Conservation (phyloP, 2,329 filamentous ascomycete genomes). For the Dryadomyces quercus-mongolicae region DNA sequence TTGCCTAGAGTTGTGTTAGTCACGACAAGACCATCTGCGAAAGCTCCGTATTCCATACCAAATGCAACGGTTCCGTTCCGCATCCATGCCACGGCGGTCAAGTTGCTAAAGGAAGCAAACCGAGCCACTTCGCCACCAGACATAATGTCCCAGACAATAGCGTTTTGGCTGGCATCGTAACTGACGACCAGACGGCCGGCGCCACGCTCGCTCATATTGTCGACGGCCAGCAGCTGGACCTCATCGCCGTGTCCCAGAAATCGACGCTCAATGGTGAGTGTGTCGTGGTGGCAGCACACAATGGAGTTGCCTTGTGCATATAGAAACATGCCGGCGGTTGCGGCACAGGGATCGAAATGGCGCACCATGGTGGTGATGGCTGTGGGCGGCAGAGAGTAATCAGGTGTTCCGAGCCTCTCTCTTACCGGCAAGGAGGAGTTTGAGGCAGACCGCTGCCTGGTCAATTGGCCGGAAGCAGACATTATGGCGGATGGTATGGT, state of each 20-base stretch:
- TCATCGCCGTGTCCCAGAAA: constrained; percentile 78
- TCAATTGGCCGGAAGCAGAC: constrained; percentile 40
- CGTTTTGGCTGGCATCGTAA: constrained; percentile 81
- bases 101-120: constrained; percentile 83
- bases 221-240: constrained; percentile 72
- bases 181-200: constrained; percentile 80
- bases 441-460: constrained; percentile 47
- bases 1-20: constrained; percentile 50
- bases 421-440: constrained; percentile 37
- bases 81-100: constrained; percentile 88
- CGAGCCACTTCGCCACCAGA: constrained; percentile 81
- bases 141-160: constrained; percentile 93
- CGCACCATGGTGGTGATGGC: constrained; percentile 33
- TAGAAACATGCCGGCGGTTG: constrained; percentile 81
- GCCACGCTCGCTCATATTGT: constrained; percentile 81
- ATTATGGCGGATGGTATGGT: constrained; percentile 27
- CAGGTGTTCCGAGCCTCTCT: constrained; percentile 23
- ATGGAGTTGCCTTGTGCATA: constrained; percentile 76
- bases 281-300: constrained; percentile 85
- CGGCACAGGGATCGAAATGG: constrained; percentile 76
- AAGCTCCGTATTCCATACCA: constrained; percentile 39
- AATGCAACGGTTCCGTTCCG: constrained; percentile 93
- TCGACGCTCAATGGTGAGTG: constrained; percentile 72
- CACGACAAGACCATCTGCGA: not conserved
- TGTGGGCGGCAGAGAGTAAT: constrained; percentile 40